Evolutionary conservation across 345 rosid species (phyloP).

Genomic region (Bretschneidera sinensis): DNA sequence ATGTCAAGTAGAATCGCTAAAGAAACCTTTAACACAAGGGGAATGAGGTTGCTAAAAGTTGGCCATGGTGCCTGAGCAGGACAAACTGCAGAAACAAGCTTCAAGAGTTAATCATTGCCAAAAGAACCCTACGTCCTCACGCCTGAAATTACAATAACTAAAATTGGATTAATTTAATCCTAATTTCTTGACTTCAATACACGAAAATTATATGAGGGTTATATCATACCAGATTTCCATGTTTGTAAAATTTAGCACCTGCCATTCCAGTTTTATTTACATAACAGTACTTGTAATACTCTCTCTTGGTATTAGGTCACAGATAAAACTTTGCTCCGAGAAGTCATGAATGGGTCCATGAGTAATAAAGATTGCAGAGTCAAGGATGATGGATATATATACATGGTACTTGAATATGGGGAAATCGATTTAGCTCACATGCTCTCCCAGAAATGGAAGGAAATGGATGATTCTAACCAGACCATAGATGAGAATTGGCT

Average conservation of each 20-base stretch:
- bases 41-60: no score
- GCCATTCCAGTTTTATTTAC: neutral
- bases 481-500: slow-evolving; percentile 96
- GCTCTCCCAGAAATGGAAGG: slow-evolving; percentile 96
- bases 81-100: no score
- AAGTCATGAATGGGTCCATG: slow-evolving; percentile 69
- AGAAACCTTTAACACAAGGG: no score
- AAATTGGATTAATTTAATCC: neutral
- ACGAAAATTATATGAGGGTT: neutral
- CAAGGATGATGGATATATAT: slow-evolving; percentile 86
- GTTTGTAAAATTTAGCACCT: neutral
- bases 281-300: slow-evolving; percentile 14
- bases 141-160: no score
- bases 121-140: no score
- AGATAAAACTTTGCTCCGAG: slow-evolving; percentile 76
- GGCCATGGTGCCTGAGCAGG: no score
- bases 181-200: neutral
- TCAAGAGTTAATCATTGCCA: no score
- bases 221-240: neutral
- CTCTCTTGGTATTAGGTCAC: slow-evolving; percentile 67
- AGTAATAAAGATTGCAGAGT: slow-evolving; percentile 83
- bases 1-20: no score
- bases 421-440: slow-evolving; percentile 98
- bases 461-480: slow-evolving; percentile 54
- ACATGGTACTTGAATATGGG: slow-evolving; percentile 96